These are phyloP conservation scores for Nakazawaea holstii DNA, from an alignment of 805 yeast genomes.

Conservation along the genomic window DNA sequence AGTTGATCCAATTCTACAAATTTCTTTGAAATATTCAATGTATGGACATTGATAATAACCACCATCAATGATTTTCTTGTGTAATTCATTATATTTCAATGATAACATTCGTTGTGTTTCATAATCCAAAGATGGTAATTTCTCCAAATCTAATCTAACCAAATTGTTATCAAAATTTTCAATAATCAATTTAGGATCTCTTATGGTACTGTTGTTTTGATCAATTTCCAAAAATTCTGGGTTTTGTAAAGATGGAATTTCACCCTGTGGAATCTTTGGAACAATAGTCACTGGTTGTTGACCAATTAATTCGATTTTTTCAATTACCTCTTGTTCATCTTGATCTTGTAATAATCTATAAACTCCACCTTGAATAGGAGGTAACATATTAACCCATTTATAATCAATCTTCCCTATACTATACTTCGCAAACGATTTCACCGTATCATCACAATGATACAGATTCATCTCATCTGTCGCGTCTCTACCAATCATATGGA, in stretches of 20 bases:
- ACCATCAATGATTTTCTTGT: conserved; percentile 43
- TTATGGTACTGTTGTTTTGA: conserved; percentile 22
- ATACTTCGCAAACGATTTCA: conserved; percentile 45
- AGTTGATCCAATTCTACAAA: conserved; percentile 51
- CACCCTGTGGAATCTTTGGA: conserved; percentile 50
- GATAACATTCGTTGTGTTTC: conserved; percentile 57
- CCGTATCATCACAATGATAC: conserved; percentile 64
- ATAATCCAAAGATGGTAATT: conserved; percentile 61
- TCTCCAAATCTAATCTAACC: conserved; percentile 48
- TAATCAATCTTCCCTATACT: conserved; percentile 59
- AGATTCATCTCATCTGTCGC: conserved; percentile 90
- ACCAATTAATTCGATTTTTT: conserved; percentile 28
- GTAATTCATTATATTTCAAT: conserved; percentile 54
- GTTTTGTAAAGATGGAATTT: conserved; percentile 33
- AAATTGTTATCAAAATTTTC: conserved; percentile 53
- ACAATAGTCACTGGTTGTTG: conserved; percentile 33
- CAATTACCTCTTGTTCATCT: neutral
- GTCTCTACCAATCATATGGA: conserved; percentile 83
- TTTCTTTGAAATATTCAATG: conserved; percentile 66
- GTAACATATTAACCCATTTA: conserved; percentile 70
- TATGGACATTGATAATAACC: conserved; percentile 74
- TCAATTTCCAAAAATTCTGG: conserved; percentile 29
- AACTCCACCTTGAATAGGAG: conserved; percentile 84
- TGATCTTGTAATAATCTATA: conserved; percentile 29
- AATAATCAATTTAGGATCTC: conserved; percentile 51